Evolutionary conservation across 2,329 filamentous ascomycete species (phyloP).

Genomic region (Epichloe elymi): DNA sequence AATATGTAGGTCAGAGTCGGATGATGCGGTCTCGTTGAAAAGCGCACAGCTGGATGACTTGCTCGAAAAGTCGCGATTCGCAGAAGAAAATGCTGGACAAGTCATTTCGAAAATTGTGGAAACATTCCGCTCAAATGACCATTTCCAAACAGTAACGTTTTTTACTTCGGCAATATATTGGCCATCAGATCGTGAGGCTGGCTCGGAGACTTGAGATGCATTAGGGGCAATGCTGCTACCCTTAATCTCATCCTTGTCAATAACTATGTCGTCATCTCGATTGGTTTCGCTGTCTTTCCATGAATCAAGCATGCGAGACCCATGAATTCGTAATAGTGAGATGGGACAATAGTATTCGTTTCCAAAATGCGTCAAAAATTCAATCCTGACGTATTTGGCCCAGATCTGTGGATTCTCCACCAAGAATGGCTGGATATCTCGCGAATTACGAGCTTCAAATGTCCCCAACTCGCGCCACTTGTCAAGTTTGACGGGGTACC

Average conservation of each 20-base stretch:
- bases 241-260: slow-evolving; percentile 14
- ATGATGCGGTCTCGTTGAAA: not conserved
- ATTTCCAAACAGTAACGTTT: not conserved
- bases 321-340: slow-evolving; percentile 81
- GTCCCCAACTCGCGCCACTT: slow-evolving; percentile 83
- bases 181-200: not conserved
- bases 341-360: slow-evolving; percentile 95
- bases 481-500: slow-evolving; percentile 83
- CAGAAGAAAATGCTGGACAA: not conserved
- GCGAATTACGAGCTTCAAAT: slow-evolving; percentile 83
- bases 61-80: not conserved
- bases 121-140: not conserved
- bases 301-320: slow-evolving; percentile 91
- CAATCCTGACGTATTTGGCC: slow-evolving; percentile 83
- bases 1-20: not conserved
- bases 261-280: slow-evolving; percentile 47
- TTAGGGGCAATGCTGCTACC: not conserved
- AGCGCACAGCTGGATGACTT: not conserved
- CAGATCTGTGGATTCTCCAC: slow-evolving; percentile 93
- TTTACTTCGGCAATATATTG: not conserved
- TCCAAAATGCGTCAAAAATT: slow-evolving; percentile 87
- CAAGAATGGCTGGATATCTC: slow-evolving; percentile 87
- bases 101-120: not conserved
- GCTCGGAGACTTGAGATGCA: not conserved
- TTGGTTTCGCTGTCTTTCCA: slow-evolving; percentile 68